A percentile compares a stretch with the other conserved stretches of the same genome.
phyloP scores from a whole-genome alignment of 2,329 filamentous ascomycete species.

The Aspergillus nomiae region DNA sequence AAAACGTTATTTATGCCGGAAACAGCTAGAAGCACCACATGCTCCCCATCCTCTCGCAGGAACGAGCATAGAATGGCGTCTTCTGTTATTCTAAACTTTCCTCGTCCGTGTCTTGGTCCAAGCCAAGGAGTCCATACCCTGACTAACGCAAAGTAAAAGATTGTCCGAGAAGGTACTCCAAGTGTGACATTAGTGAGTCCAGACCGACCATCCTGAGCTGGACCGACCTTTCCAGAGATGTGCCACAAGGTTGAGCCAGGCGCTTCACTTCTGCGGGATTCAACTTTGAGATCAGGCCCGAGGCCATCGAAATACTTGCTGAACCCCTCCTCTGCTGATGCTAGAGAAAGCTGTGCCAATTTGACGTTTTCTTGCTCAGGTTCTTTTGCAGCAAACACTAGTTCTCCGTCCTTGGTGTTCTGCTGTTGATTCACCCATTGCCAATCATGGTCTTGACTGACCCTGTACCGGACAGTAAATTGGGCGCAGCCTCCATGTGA shows the following conservation, averaged over 20 bases:
- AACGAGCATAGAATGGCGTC: slow-evolving; percentile 80
- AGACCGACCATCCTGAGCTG: slow-evolving; percentile 59
- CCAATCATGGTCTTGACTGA: slow-evolving; percentile 40
- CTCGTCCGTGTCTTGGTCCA: slow-evolving; percentile 79
- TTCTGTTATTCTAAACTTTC: slow-evolving; percentile 68
- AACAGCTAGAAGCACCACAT: slow-evolving; percentile 76
- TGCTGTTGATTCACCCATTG: slow-evolving; percentile 48
- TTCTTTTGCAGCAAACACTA: slow-evolving; percentile 39
- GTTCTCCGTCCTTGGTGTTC: slow-evolving; percentile 41
- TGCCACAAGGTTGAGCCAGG: slow-evolving; percentile 44
- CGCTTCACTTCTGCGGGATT: slow-evolving; percentile 42
- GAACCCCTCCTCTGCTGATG: slow-evolving; percentile 21
- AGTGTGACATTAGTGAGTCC: slow-evolving; percentile 59
- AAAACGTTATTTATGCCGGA: slow-evolving; percentile 72
- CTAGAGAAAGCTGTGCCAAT: slow-evolving; percentile 8
- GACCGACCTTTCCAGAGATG: slow-evolving; percentile 60
- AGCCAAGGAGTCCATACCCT: slow-evolving; percentile 83
- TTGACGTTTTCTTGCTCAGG: slow-evolving; percentile 9
- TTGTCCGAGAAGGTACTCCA: slow-evolving; percentile 64
- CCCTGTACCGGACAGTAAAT: slow-evolving; percentile 49
- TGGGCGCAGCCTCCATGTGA: slow-evolving; percentile 30
- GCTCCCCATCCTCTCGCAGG: slow-evolving; percentile 68
- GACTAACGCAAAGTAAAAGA: slow-evolving; percentile 80
- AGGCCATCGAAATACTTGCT: slow-evolving; percentile 39
- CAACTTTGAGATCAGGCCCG: slow-evolving; percentile 34